Conservation (phyloP, 2,329 filamentous ascomycete genomes). For the Trichoderma sp. region DNA sequence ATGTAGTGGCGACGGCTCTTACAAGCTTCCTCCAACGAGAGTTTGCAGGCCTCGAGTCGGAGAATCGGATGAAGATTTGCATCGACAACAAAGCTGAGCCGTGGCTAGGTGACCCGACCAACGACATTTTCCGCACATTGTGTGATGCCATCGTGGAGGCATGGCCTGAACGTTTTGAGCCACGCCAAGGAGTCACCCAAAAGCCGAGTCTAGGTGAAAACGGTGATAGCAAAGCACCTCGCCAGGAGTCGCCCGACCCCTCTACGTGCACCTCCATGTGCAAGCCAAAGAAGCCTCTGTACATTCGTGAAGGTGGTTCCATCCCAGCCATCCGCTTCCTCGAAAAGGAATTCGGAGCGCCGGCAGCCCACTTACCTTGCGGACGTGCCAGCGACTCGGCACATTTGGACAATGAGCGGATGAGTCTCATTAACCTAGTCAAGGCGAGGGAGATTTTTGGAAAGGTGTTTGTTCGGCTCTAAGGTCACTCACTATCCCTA, state of each 20-base stretch:
- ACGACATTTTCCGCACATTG: conserved; percentile 85
- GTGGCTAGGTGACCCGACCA: conserved; percentile 89
- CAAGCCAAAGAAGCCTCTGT: conserved; percentile 66
- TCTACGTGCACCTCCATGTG: conserved; percentile 25
- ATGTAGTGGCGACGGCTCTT: conserved; percentile 68
- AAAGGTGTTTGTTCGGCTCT: conserved; percentile 73
- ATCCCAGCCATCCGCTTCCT: conserved; percentile 93
- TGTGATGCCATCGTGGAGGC: conserved; percentile 80
- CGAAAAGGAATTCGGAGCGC: conserved; percentile 89
- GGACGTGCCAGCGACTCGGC: conserved; percentile 92
- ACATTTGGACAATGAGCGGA: conserved; percentile 92
- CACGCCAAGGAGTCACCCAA: neutral
- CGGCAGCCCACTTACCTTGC: conserved; percentile 88
- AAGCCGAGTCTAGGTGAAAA: neutral
- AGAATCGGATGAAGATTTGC: conserved; percentile 75
- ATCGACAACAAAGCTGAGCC: conserved; percentile 94
- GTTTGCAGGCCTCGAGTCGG: conserved; percentile 72
- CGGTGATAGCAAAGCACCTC: conserved; percentile 19
- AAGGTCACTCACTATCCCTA: neutral
- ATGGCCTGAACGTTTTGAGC: conserved; percentile 63
- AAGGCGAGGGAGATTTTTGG: conserved; percentile 92
- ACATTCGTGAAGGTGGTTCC: conserved; percentile 91
- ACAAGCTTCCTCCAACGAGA: conserved; percentile 64
- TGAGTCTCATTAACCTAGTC: conserved; percentile 80
- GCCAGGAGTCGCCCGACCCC: conserved; percentile 19